These are phyloP conservation scores for Colletotrichum tropicale DNA, from an alignment of 2,329 filamentous ascomycete genomes.

Conservation along the genomic window DNA sequence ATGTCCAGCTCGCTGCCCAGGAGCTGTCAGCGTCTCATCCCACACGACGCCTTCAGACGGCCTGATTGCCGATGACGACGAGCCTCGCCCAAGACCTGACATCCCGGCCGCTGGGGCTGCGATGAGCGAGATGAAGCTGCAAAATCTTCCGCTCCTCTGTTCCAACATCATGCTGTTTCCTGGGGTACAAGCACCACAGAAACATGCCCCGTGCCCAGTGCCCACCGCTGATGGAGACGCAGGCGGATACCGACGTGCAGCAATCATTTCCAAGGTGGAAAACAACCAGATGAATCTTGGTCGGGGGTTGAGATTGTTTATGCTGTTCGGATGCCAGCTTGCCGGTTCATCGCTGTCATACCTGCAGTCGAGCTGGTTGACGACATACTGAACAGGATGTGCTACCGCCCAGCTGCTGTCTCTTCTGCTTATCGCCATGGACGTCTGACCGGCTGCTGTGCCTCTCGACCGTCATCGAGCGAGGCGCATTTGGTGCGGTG, in stretches of 20 bases:
- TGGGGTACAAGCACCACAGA: neutral
- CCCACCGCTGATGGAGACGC: neutral
- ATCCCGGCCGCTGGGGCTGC: neutral
- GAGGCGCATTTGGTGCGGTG: neutral
- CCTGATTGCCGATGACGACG: constrained; percentile 14
- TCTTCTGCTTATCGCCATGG: neutral
- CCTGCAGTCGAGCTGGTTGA: neutral
- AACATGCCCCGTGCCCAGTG: neutral
- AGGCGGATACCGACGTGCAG: constrained; percentile 1
- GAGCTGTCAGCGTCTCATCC: neutral
- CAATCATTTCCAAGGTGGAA: neutral
- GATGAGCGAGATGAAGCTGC: constrained; percentile 3
- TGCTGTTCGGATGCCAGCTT: neutral
- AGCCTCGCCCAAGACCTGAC: neutral
- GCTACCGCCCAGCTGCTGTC: neutral
- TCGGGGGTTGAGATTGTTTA: neutral
- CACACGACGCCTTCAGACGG: neutral
- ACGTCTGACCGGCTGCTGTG: neutral
- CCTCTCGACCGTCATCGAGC: neutral
- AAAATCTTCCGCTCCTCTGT: neutral
- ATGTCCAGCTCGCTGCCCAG: neutral
- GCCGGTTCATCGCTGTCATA: neutral
- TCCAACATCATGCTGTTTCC: neutral
- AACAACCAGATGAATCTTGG: neutral
- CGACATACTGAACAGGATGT: neutral